Evolutionary conservation across 2,329 filamentous ascomycete species (phyloP), one percentile per base, ranked within the genome.

Genomic region (Aspergillus carbonarius): DNA sequence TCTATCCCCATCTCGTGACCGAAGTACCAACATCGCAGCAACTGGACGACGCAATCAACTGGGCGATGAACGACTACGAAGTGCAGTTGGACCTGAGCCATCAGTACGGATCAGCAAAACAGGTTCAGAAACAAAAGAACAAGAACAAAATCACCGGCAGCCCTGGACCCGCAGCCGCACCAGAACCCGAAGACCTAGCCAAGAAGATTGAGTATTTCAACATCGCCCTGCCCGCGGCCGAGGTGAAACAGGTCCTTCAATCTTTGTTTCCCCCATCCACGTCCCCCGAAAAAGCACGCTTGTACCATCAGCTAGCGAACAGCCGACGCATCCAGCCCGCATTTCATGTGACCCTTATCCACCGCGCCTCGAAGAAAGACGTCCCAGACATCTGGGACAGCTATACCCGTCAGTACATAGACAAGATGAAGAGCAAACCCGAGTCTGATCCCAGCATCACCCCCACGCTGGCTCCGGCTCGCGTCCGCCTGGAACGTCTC

Each of bases 341-440:
- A 40, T 99, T 98, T 73, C 95, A 99, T 72, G 91, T 99, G 58
- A 99, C 95, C 0, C 83, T 99, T 39, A 92, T 97, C 73, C 95
- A 99, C 75, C 88, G 88, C 48, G 86, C 88, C 10, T 80, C 79
- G 2, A 79, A 85, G 9, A 80, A 81, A 40, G 77, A 88, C 30
- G 76, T 88, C 63, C 83, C 87, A 0, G 84, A 88, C 8, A 80
- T 93, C 55, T 99, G 95, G 95, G 78, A 88, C 55, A 83, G 82
- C 56, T 93, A 97, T 66, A 74, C 72, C 5, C 77, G 82, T n/a
- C 75, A 90, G 1, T 85, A 90, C 66, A 70, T 75, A 20, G 62
- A 70, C 17, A 68, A 70, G 4, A 67, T 78, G 58, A 67, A 65
- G 58, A 55, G 63, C 15, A 66, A 69, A 27, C 61, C 69, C 54